Evolutionary conservation across 2,329 filamentous ascomycete genomes (phyloP).

Genomic region (Aspergillus flavus): DNA sequence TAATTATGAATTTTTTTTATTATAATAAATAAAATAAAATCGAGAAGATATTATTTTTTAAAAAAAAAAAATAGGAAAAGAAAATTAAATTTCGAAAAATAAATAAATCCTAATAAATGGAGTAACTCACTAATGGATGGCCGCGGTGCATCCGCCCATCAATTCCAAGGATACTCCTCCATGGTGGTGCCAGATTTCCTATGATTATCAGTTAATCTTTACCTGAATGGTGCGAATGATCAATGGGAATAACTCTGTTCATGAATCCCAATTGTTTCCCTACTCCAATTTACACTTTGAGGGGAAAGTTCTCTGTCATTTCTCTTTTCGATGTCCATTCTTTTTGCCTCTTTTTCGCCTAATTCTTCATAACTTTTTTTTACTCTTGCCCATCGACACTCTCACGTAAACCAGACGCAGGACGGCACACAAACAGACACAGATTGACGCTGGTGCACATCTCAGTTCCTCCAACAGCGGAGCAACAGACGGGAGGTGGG

Average conservation of each 20-base stretch:
- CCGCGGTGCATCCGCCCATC: slow-evolving; percentile 13
- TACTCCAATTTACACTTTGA: neutral
- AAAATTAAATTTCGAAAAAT: slow-evolving; percentile 5
- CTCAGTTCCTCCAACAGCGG: slow-evolving; percentile 16
- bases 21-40: slow-evolving; percentile 4
- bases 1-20: neutral
- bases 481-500: slow-evolving; percentile 18
- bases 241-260: slow-evolving; percentile 6
- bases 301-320: slow-evolving; percentile 3
- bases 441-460: slow-evolving; percentile 20
- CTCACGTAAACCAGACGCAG: slow-evolving; percentile 4
- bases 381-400: neutral
- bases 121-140: slow-evolving; percentile 7
- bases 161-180: slow-evolving; percentile 6
- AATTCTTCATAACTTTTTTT: neutral
- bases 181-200: slow-evolving; percentile 12
- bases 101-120: slow-evolving; percentile 8
- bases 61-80: neutral
- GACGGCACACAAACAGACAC: slow-evolving; percentile 12
- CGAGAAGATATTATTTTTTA: no score
- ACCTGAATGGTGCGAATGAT: slow-evolving; percentile 5
- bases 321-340: slow-evolving; percentile 1
- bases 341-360: slow-evolving; percentile 2
- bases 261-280: slow-evolving; percentile 10
- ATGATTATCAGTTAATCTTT: slow-evolving; percentile 12